Conservation (phyloP, 2,329 filamentous ascomycete species). For the Xylariaceae sp. region DNA sequence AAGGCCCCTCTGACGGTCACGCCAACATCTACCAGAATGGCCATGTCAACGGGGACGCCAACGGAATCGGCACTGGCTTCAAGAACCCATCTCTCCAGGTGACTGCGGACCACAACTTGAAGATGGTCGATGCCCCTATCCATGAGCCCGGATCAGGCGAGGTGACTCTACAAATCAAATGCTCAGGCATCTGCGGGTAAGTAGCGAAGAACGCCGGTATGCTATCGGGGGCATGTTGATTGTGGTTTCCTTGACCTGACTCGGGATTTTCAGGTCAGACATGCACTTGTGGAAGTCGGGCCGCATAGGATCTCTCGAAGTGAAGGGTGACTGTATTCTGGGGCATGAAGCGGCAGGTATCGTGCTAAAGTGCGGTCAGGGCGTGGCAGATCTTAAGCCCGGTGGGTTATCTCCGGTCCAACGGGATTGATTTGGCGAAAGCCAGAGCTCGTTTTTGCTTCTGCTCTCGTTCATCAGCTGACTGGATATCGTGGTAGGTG, state of each 20-base stretch:
- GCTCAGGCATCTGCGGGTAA: slow-evolving; percentile 57
- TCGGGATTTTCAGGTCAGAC: slow-evolving; percentile 47
- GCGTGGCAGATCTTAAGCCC: slow-evolving; percentile 42
- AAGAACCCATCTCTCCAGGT: slow-evolving; percentile 50
- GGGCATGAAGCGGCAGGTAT: slow-evolving; percentile 58
- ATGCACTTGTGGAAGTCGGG: slow-evolving; percentile 63
- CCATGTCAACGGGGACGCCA: slow-evolving; percentile 12
- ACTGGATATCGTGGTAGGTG: slow-evolving; percentile 31
- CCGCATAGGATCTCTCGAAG: slow-evolving; percentile 53
- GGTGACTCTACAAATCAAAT: slow-evolving; percentile 53
- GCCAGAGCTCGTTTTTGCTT: too few species aligned
- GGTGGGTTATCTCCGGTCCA: slow-evolving; percentile 21
- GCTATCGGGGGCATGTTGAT: too few species aligned
- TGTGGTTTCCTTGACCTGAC: too few species aligned
- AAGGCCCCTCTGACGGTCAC: slow-evolving; percentile 13
- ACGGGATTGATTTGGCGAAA: neutral
- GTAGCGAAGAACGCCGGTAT: too few species aligned
- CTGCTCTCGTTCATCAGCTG: too few species aligned
- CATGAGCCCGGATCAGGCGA: slow-evolving; percentile 45
- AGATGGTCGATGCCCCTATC: slow-evolving; percentile 49
- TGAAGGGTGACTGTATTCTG: slow-evolving; percentile 57
- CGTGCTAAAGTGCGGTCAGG: slow-evolving; percentile 49
- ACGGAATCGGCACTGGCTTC: slow-evolving; percentile 9
- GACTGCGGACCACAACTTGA: slow-evolving; percentile 52
- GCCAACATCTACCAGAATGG: slow-evolving; percentile 11